Percentiles rank a stretch among this genome's conserved stretches.
Evolutionary conservation across 2,329 filamentous ascomycete genomes (phyloP).

Genomic region (Ophiostoma fasciatum): DNA sequence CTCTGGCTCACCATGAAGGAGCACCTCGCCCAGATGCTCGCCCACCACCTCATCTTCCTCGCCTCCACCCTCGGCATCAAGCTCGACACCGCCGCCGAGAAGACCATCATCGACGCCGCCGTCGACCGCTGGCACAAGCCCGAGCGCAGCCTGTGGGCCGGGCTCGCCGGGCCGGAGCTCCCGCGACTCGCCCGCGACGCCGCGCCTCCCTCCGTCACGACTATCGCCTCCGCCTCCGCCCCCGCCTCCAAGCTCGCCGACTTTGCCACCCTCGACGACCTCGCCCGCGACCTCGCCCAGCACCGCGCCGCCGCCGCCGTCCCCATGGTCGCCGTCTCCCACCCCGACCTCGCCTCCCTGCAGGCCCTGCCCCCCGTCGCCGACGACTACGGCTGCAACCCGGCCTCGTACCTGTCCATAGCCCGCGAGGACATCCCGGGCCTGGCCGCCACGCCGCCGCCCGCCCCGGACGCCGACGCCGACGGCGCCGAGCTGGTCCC

Average conservation of each 20-base stretch:
- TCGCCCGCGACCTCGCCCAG: background rate
- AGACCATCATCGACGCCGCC: conserved; percentile 17
- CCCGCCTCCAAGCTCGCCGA: background rate
- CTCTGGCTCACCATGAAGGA: conserved; percentile 20
- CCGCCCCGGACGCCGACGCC: background rate
- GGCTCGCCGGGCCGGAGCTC: too few relatives aligned
- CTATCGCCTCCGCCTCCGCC: background rate
- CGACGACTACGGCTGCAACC: conserved; percentile 11
- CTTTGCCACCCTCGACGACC: background rate
- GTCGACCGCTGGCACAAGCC: conserved; percentile 17
- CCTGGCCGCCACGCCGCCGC: background rate
- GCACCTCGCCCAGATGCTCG: conserved; percentile 19
- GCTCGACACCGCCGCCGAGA: conserved; percentile 17
- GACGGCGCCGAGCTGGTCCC: background rate
- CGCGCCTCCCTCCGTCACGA: too few relatives aligned
- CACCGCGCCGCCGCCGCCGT: background rate
- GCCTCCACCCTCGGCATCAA: conserved; percentile 18
- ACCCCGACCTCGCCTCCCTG: conserved; percentile 10
- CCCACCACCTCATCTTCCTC: conserved; percentile 18
- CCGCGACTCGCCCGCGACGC: too few relatives aligned
- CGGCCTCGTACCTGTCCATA: conserved; percentile 16
- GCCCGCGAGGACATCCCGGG: conserved; percentile 7
- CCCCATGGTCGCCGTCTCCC: conserved; percentile 11
- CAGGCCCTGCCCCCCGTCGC: conserved; percentile 5
- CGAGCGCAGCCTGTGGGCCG: conserved; percentile 16